Conservation (phyloP, 495 filamentous ascomycete species). For the Halenospora varia region DNA sequence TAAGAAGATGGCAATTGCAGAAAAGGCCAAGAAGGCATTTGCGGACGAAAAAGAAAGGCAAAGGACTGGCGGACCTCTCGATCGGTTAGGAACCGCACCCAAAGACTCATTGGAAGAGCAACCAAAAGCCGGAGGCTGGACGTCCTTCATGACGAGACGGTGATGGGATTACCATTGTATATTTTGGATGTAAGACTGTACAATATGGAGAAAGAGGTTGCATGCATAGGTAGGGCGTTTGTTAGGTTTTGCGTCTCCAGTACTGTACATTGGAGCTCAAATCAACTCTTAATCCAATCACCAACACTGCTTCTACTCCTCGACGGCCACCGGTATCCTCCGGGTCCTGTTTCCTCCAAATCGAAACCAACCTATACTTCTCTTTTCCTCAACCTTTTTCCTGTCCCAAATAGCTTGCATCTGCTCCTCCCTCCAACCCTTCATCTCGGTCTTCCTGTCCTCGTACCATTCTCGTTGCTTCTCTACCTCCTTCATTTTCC, state of each 20-base stretch:
- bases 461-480: not conserved
- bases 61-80: conserved; percentile 42
- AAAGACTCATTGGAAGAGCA: conserved; percentile 7
- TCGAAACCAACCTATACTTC: not conserved
- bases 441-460: not conserved
- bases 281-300: not conserved
- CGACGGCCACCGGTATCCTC: not conserved
- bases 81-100: conserved; percentile 32
- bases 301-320: not conserved
- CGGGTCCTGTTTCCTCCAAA: not conserved
- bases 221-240: conserved; percentile 23
- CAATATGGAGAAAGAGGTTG: conserved; percentile 20
- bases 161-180: conserved; percentile 7
- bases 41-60: conserved; percentile 46
- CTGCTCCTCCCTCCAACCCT: not conserved
- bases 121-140: conserved; percentile 23
- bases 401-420: not conserved
- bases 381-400: not conserved
- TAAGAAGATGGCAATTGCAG: conserved; percentile 23
- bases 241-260: conserved; percentile 1
- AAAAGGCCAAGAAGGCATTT: conserved; percentile 42
- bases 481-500: not conserved
- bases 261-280: not conserved
- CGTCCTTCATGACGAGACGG: conserved; percentile 19
- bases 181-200: conserved; percentile 19